Conservation (phyloP, 2,329 filamentous ascomycete genomes). For the Teratosphaeriaceae sp. region DNA sequence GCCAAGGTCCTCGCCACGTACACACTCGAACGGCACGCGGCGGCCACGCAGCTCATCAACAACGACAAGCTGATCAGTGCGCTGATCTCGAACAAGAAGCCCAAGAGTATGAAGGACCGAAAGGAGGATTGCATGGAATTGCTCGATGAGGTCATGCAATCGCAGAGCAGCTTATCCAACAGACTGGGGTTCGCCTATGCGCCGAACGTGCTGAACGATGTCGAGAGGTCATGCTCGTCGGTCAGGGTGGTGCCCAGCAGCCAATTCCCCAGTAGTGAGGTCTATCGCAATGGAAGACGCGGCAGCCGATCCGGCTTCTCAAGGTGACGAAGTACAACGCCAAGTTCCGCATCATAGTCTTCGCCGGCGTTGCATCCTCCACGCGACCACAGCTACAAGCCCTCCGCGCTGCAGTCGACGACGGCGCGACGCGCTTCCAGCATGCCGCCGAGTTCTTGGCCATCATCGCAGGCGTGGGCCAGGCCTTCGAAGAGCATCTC, state of each 20-base stretch:
- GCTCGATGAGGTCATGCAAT: conserved; percentile 22
- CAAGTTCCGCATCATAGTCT: conserved; percentile 22
- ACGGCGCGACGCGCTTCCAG: not conserved
- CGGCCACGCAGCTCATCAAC: conserved; percentile 30
- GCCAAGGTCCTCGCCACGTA: conserved; percentile 8
- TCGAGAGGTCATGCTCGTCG: conserved; percentile 3
- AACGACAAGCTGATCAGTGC: conserved; percentile 31
- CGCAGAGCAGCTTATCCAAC: conserved; percentile 26
- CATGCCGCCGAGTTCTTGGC: conserved; percentile 20
- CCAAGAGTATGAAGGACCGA: conserved; percentile 10
- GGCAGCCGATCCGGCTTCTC: conserved; percentile 17
- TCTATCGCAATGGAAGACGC: conserved; percentile 19
- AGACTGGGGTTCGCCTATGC: conserved; percentile 21
- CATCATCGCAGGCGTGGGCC: conserved; percentile 25
- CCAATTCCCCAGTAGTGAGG: conserved; percentile 18
- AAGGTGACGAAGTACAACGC: conserved; percentile 17
- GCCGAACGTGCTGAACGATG: conserved; percentile 10
- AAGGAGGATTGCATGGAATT: conserved; percentile 21
- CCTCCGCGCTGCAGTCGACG: conserved; percentile 7
- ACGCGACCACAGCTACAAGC: conserved; percentile 1
- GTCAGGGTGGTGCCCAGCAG: conserved; percentile 14
- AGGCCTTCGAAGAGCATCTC: conserved; percentile 30
- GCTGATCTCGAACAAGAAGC: conserved; percentile 30
- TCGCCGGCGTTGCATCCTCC: conserved; percentile 13
- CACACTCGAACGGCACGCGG: conserved; percentile 8